Conservation (phyloP, 495 filamentous ascomycete species). For the Penicillium tannophilum region DNA sequence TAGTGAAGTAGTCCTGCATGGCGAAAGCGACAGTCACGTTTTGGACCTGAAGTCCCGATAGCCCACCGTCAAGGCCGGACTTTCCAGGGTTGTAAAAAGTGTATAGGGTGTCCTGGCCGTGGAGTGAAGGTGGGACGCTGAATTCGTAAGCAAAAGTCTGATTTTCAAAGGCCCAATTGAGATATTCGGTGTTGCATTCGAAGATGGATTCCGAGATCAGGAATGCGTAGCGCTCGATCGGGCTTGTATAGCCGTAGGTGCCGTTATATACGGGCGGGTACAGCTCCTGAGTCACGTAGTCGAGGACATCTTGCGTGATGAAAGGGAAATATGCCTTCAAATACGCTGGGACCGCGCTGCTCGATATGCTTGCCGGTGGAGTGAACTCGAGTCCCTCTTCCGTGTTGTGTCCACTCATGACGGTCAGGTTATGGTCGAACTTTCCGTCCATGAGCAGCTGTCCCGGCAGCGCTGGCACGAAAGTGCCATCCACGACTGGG, state of each 20-base stretch:
- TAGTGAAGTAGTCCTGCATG: conserved; percentile 63
- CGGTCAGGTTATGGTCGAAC: conserved; percentile 53
- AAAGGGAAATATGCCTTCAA: conserved; percentile 40
- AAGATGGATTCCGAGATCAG: conserved; percentile 52
- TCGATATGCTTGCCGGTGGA: conserved; percentile 52
- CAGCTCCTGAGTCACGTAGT: conserved; percentile 52
- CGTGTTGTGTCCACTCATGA: conserved; percentile 60
- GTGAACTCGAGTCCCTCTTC: conserved; percentile 61
- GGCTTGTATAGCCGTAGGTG: conserved; percentile 43
- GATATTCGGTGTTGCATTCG: conserved; percentile 62
- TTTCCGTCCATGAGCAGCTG: conserved; percentile 57
- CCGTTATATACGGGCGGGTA: conserved; percentile 63
- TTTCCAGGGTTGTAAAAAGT: conserved; percentile 55
- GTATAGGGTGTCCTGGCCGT: conserved; percentile 62
- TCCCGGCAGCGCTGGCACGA: conserved; percentile 57
- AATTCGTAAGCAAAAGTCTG: conserved; percentile 63
- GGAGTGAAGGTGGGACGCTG: conserved; percentile 55
- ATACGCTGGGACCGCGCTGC: conserved; percentile 48
- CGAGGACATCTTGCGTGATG: conserved; percentile 43
- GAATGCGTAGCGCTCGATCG: conserved; percentile 39
- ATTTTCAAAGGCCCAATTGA: conserved; percentile 51
- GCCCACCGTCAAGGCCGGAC: not conserved
- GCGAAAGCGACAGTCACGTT: conserved; percentile 50
- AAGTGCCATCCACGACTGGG: conserved; percentile 60
- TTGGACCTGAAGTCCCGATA: conserved; percentile 24